phyloP scores from a whole-genome alignment of 2,329 filamentous ascomycete species.

The Monosporascus sp. region DNA sequence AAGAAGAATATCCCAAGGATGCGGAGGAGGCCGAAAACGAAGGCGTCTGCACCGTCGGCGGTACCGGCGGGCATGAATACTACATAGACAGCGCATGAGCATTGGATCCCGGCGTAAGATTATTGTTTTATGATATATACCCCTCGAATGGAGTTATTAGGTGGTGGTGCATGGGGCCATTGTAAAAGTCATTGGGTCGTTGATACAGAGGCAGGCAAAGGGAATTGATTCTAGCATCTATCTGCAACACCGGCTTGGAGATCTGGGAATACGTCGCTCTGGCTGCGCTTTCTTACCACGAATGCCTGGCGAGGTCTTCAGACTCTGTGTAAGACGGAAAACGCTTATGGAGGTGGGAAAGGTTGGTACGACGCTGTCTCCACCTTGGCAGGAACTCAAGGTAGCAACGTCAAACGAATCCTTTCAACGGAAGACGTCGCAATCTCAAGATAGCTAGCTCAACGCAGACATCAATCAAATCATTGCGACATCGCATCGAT shows the following conservation, averaged over 20 bases:
- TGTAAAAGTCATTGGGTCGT: too few species aligned
- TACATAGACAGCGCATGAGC: neutral
- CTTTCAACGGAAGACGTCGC: constrained; percentile 4
- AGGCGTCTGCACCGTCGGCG: constrained; percentile 4
- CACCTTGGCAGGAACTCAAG: neutral
- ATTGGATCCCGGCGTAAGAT: constrained; percentile 1
- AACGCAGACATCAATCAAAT: constrained; percentile 12
- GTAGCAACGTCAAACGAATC: neutral
- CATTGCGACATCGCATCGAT: constrained; percentile 13
- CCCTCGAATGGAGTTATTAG: constrained; percentile 11
- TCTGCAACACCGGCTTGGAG: neutral
- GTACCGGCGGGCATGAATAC: constrained; percentile 4
- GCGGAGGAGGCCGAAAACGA: constrained; percentile 18
- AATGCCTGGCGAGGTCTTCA: too few species aligned
- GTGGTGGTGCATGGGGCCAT: neutral
- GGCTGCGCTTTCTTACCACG: too few species aligned
- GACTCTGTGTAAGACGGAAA: too few species aligned
- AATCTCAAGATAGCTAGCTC: constrained; percentile 10
- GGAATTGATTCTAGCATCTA: neutral
- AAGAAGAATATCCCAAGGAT: constrained; percentile 23
- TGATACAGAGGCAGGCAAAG: too few species aligned
- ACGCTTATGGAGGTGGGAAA: too few species aligned
- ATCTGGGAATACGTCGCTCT: too few species aligned
- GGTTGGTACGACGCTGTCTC: too few species aligned
- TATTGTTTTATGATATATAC: constrained; percentile 18